These are phyloP conservation scores for Wickerhamomyces sp. DNA, from an alignment of 1,139 yeast species.

Conservation along the genomic window DNA sequence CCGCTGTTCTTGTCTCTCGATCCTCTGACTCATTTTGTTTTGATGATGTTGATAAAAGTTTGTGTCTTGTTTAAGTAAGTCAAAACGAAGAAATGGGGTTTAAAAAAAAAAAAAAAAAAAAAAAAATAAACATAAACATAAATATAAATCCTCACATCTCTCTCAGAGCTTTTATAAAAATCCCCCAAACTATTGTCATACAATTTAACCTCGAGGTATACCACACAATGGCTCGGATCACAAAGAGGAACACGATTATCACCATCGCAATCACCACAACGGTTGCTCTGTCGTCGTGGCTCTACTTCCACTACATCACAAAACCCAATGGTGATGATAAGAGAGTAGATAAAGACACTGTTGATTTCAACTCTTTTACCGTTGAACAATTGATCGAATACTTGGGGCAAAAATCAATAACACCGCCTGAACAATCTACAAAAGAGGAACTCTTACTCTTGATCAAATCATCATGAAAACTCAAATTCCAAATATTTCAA, in stretches of 20 bases:
- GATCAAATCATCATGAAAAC: constrained; percentile 32
- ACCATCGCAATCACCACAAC: constrained; percentile 31
- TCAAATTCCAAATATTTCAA: constrained; percentile 43
- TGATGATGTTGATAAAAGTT: too few relatives aligned
- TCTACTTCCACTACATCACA: constrained; percentile 41
- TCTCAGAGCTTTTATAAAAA: too few relatives aligned
- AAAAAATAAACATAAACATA: too few relatives aligned
- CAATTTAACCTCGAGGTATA: too few relatives aligned
- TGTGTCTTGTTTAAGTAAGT: too few relatives aligned
- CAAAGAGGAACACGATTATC: not conserved
- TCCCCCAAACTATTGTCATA: too few relatives aligned
- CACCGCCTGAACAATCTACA: constrained; percentile 43
- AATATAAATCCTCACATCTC: too few relatives aligned
- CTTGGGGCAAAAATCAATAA: constrained; percentile 39
- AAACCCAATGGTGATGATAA: constrained; percentile 41
- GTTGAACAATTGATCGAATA: constrained; percentile 37
- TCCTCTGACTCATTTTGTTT: constrained; percentile 15
- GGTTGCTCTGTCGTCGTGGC: constrained; percentile 34
- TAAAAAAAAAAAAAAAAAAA: too few relatives aligned
- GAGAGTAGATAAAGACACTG: constrained; percentile 3
- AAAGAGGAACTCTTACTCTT: constrained; percentile 44
- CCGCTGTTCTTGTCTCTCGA: constrained; percentile 11
- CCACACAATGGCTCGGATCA: too few relatives aligned
- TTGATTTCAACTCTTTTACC: constrained; percentile 31
- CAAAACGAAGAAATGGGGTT: too few relatives aligned